Base-by-base conservation (phyloP, 2,329 filamentous ascomycete genomes). In the Capronia epimyces region DNA sequence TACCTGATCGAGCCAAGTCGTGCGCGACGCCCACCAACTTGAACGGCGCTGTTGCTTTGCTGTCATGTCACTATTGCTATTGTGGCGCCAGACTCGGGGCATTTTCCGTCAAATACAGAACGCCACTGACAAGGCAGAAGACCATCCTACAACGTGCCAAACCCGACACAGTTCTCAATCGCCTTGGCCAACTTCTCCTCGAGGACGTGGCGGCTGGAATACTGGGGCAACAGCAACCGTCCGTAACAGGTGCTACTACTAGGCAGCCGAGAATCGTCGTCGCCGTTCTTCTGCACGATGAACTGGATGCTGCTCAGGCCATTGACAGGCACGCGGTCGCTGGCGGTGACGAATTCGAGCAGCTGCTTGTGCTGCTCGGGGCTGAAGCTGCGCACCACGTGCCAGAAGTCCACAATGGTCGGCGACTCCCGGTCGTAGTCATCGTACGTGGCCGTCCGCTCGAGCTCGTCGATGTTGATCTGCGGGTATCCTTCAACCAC, bases 191-290 rank as follows among this genome's bases (percentile, higher is more conserved):
- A 69, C 63, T 90, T 87, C 69, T 84, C 76, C 65, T 77, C 77
- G 64, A 98, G 66, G 29, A 86, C 80, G 52, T 86, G 82, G 64
- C 75, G 80, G 32, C 80, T 80, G 47, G 72, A 76, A 67, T 97
- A 98, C 69, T 90, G 84, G 1, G 93, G 93, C 55, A 98, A 68
- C 58, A 95, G 71, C 40, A 98, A 70, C 42, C 87, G 90, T 1
- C 91, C 89, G 70, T 95, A 97, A 68, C 93, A 98, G 0, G 93
- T 98, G 63, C 89, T 85, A 55, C 88, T 91, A 3, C 86, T 95
- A 2, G 93, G 93, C 61, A 98, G 66, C 59, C 72, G 66, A 67
- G 71, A 67, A 59, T 77, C 76, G 54, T 78, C 84, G 48, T 82
- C 75, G 13, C 87, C 82, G 64, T 89, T 89, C 62, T 80, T 82